A percentile compares a stretch with the other conserved stretches of the same genome.
These are phyloP conservation scores for Gypsophila paniculata DNA, from an alignment of 179 eudicot genomes.

Conservation along the genomic window DNA sequence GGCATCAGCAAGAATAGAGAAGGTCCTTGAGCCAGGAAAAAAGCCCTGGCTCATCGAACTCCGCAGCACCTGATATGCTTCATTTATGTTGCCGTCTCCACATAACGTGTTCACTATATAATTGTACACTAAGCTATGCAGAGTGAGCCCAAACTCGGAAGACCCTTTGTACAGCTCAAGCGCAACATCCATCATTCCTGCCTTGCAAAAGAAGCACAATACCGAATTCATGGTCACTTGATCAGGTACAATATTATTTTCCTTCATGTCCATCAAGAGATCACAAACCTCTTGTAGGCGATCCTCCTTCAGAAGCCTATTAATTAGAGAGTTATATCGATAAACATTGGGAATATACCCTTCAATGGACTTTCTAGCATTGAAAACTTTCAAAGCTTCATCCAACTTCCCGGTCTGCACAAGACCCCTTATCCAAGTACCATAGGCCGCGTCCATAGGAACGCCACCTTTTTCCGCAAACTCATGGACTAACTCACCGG, in stretches of 20 bases:
- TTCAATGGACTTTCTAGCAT: constrained; percentile 32
- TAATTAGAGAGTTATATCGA: constrained; percentile 52
- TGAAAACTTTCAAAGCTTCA: constrained; percentile 52
- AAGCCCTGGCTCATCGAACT: constrained; percentile 52
- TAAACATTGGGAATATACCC: constrained; percentile 69
- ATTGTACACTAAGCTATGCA: constrained; percentile 57
- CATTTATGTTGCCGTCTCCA: constrained; percentile 59
- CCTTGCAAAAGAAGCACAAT: constrained; percentile 80
- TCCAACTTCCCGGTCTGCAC: constrained; percentile 51
- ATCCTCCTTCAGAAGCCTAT: constrained; percentile 51
- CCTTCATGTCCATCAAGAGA: constrained; percentile 75
- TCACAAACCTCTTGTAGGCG: constrained; percentile 67
- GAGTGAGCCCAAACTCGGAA: constrained; percentile 58
- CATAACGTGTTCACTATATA: constrained; percentile 60
- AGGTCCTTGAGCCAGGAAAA: constrained; percentile 50
- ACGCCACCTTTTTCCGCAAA: constrained; percentile 33
- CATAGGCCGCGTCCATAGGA: constrained; percentile 44
- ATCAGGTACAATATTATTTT: constrained; percentile 48
- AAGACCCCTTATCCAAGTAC: constrained; percentile 60
- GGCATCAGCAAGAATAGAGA: constrained; percentile 59
- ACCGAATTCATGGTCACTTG: constrained; percentile 65
- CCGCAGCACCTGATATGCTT: constrained; percentile 53
- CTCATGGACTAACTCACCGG: constrained; percentile 53
- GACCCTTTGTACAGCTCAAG: constrained; percentile 51
- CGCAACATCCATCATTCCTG: constrained; percentile 70